phyloP scores from a whole-genome alignment of 1,284 basidiomycete genomes.

The Xanthoconium separans region DNA sequence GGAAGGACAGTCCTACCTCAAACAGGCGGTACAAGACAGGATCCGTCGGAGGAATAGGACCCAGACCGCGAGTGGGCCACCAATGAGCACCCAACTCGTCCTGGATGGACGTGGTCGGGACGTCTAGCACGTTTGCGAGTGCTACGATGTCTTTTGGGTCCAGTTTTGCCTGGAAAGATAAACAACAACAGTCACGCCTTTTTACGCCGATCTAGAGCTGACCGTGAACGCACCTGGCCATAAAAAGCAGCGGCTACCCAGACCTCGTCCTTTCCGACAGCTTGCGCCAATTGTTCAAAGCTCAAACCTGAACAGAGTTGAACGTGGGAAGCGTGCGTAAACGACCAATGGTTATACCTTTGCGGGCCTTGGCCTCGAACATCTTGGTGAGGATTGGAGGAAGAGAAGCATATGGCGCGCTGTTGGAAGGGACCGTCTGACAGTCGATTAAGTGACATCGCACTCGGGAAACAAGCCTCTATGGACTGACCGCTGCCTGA shows the following conservation, averaged over 20 bases:
- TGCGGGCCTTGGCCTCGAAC: constrained; percentile 68
- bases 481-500: constrained; percentile 37
- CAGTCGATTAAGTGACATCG: neutral
- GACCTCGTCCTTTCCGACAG: constrained; percentile 77
- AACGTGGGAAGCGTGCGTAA: constrained; percentile 2
- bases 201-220: constrained; percentile 1
- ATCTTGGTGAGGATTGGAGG: constrained; percentile 51
- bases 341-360: constrained; percentile 41
- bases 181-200: neutral
- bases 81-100: constrained; percentile 62
- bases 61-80: constrained; percentile 67
- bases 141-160: constrained; percentile 56
- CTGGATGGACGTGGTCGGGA: constrained; percentile 41
- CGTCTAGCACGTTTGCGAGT: constrained; percentile 52
- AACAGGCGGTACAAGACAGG: constrained; percentile 85
- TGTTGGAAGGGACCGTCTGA: constrained; percentile 44
- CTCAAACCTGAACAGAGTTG: constrained; percentile 50
- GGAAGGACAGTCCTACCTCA: constrained; percentile 52
- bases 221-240: constrained; percentile 57
- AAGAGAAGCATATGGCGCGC: constrained; percentile 50
- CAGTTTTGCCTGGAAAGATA: constrained; percentile 64
- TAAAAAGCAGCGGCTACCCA: constrained; percentile 90
- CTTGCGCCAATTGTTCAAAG: constrained; percentile 71
- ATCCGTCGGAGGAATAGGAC: constrained; percentile 70
- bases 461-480: neutral